A percentile compares a stretch with the other conserved stretches of the same genome.
Conservation (phyloP, 441 rosid species). For the Gossypium armourianum region DNA sequence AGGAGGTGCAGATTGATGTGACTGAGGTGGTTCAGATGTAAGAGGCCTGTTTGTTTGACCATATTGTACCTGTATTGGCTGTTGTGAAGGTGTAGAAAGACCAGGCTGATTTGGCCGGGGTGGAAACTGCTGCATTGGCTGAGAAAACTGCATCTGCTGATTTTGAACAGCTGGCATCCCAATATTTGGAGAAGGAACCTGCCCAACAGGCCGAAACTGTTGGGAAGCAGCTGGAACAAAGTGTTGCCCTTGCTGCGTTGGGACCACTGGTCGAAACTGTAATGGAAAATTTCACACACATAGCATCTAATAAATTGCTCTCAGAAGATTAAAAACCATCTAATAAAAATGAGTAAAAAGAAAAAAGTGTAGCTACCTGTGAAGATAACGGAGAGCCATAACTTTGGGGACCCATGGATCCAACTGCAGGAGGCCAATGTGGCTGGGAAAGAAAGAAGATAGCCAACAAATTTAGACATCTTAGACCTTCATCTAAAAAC, state of each 20-base stretch:
- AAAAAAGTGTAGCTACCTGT: slow-evolving; percentile 18
- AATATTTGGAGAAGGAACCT: slow-evolving; percentile 41
- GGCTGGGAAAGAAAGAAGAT: slow-evolving; percentile 15
- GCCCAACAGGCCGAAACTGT: slow-evolving; percentile 65
- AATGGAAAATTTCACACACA: slow-evolving; percentile 14
- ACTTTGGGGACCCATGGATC: slow-evolving; percentile 29
- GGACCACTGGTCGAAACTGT: slow-evolving; percentile 64
- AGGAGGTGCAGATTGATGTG: slow-evolving; percentile 36
- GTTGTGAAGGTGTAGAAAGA: slow-evolving; percentile 43
- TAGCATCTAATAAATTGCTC: slow-evolving; percentile 1
- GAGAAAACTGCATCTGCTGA: slow-evolving; percentile 56
- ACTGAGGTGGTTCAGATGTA: slow-evolving; percentile 39
- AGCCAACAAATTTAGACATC: slow-evolving; percentile 12
- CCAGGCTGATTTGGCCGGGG: slow-evolving; percentile 67
- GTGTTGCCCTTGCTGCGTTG: slow-evolving; percentile 56
- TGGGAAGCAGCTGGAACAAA: slow-evolving; percentile 51
- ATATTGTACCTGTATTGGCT: slow-evolving; percentile 47
- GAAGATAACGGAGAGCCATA: slow-evolving; percentile 20
- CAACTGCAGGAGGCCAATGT: slow-evolving; percentile 28
- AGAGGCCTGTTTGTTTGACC: slow-evolving; percentile 49
- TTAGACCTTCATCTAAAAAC: slow-evolving; percentile 4
- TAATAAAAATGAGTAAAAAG: background rate
- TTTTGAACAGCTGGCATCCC: slow-evolving; percentile 45
- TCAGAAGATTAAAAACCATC: background rate
- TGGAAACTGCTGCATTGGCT: slow-evolving; percentile 58